phyloP scores from a whole-genome alignment of 2,329 filamentous ascomycete species.

The Aspergillus tanneri region DNA sequence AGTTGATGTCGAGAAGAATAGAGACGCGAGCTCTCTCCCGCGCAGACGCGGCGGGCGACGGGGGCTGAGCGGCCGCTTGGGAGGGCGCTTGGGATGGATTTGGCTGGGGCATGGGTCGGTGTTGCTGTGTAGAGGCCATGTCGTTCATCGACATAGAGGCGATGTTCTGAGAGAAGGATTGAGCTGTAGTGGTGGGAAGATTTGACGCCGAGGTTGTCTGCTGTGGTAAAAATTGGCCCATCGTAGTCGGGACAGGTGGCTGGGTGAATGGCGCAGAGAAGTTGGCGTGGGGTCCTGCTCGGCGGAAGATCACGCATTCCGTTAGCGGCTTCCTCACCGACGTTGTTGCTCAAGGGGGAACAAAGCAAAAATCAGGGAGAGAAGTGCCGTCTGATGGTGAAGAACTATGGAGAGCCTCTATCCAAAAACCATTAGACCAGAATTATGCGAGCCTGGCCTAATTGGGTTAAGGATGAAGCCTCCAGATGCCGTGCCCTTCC shows the following conservation, averaged over 20 bases:
- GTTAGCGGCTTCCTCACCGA: conserved; percentile 19
- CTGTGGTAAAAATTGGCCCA: conserved; percentile 33
- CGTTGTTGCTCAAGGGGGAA: too few species aligned
- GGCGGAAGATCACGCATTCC: conserved; percentile 21
- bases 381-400: too few species aligned
- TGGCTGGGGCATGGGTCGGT: conserved; percentile 18
- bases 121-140: conserved; percentile 32
- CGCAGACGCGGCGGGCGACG: conserved; percentile 32
- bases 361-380: conserved; percentile 4
- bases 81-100: conserved; percentile 18
- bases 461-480: too few species aligned
- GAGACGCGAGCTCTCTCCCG: conserved; percentile 49
- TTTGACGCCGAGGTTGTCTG: conserved; percentile 27
- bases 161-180: conserved; percentile 38
- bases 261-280: conserved; percentile 38
- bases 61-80: conserved; percentile 24
- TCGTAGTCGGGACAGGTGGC: conserved; percentile 30
- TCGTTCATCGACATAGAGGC: conserved; percentile 36
- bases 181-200: conserved; percentile 32
- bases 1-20: conserved; percentile 49
- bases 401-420: too few species aligned
- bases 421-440: too few species aligned
- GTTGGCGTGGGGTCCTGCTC: conserved; percentile 37
- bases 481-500: too few species aligned
- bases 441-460: too few species aligned